A percentile compares a stretch with the other conserved stretches of the same genome.
Conservation (phyloP, 2,329 filamentous ascomycete genomes). For the Colletotrichum cereale region DNA sequence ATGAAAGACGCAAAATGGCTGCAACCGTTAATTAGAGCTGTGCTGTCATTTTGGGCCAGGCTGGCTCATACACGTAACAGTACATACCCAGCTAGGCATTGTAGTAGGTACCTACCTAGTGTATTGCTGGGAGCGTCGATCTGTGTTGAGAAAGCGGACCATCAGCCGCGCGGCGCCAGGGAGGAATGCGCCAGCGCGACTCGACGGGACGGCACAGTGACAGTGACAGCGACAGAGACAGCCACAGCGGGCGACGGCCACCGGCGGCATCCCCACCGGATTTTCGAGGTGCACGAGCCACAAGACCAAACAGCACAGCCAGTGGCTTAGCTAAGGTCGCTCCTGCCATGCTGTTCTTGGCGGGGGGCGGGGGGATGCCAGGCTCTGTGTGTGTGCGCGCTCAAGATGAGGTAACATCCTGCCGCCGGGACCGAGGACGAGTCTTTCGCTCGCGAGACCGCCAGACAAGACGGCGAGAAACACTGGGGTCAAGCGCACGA, state of each 20-base stretch:
- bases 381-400: neutral
- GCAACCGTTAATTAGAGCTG: constrained; percentile 19
- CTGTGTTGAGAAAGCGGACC: constrained; percentile 29
- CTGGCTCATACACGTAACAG: constrained; percentile 5
- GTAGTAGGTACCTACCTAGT: too few relatives aligned
- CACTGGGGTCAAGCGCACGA: neutral
- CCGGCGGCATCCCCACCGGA: constrained; percentile 21
- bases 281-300: constrained; percentile 30
- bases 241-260: constrained; percentile 4
- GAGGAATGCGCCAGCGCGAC: constrained; percentile 35
- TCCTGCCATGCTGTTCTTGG: constrained; percentile 17
- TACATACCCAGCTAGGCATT: too few relatives aligned
- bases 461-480: constrained; percentile 8
- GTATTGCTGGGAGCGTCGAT: constrained; percentile 4
- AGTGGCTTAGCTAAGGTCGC: constrained; percentile 26
- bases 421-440: constrained; percentile 29
- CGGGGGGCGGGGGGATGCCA: constrained; percentile 2
- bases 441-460: neutral
- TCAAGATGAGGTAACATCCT: constrained; percentile 9
- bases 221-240: constrained; percentile 26
- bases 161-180: constrained; percentile 35
- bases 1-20: constrained; percentile 37
- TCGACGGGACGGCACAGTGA: constrained; percentile 30
- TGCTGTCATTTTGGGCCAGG: constrained; percentile 22
- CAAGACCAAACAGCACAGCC: constrained; percentile 23